phyloP scores from a whole-genome alignment of 176 grass and related monocot genomes.

The Urochloa ruziziensis region DNA sequence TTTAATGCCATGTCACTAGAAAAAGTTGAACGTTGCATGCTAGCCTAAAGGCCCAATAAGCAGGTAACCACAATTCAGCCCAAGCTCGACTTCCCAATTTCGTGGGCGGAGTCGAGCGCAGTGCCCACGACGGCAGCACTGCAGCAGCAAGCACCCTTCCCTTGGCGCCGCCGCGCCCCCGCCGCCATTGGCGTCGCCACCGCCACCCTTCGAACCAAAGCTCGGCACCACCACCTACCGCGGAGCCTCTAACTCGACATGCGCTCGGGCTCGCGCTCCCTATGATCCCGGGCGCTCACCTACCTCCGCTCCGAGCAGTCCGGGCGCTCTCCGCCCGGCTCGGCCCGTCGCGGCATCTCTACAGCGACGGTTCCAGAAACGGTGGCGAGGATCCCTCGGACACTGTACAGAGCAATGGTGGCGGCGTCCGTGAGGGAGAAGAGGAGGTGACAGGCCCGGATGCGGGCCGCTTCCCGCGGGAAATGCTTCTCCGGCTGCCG shows the following conservation, averaged over 20 bases:
- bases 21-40: too few species aligned
- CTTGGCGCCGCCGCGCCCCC: background rate
- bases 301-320: slow-evolving; percentile 22
- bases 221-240: background rate
- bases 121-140: too few species aligned
- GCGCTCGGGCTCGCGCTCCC: background rate
- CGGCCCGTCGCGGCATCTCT: slow-evolving; percentile 43
- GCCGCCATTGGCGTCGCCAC: background rate
- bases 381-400: slow-evolving; percentile 3
- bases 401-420: background rate
- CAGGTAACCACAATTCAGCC: too few species aligned
- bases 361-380: slow-evolving; percentile 12
- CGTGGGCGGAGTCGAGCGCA: too few species aligned
- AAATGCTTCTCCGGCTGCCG: slow-evolving; percentile 59
- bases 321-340: slow-evolving; percentile 20
- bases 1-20: too few species aligned
- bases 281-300: slow-evolving; percentile 26
- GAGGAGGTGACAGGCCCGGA: slow-evolving; percentile 21
- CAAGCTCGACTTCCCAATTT: too few species aligned
- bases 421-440: background rate
- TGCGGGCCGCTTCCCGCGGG: slow-evolving; percentile 34
- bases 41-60: too few species aligned
- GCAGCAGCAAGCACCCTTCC: too few species aligned
- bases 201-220: background rate
- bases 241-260: background rate